phyloP scores from a whole-genome alignment of 441 rosid genomes.

The Eugenia klotzschiana region DNA sequence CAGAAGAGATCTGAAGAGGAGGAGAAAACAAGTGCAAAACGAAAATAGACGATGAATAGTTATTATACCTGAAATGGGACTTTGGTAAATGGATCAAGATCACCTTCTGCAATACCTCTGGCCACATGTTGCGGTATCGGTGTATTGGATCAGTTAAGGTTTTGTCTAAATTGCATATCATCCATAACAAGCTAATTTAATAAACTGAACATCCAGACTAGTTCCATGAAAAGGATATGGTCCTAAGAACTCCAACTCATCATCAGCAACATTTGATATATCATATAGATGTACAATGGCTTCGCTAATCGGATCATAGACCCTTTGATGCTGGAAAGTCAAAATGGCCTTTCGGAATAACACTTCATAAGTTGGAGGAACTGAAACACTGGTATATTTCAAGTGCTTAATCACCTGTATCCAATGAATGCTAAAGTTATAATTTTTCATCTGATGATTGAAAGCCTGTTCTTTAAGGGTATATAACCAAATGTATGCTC shows the following conservation, averaged over 20 bases:
- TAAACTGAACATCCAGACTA: neutral
- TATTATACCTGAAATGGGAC: constrained; percentile 57
- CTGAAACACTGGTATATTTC: constrained; percentile 55
- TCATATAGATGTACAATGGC: constrained; percentile 42
- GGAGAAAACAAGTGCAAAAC: neutral
- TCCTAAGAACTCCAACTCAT: constrained; percentile 66
- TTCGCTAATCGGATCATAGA: constrained; percentile 56
- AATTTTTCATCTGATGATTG: neutral
- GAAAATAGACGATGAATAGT: neutral
- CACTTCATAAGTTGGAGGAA: constrained; percentile 83
- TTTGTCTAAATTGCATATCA: neutral
- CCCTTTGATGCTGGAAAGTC: constrained; percentile 90
- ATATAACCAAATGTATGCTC: neutral
- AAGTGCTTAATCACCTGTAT: constrained; percentile 79
- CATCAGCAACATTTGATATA: constrained; percentile 28
- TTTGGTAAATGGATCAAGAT: constrained; percentile 80
- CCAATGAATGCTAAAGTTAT: constrained; percentile 1
- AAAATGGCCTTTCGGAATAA: constrained; percentile 68
- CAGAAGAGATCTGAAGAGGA: neutral
- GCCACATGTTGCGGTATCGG: constrained; percentile 56
- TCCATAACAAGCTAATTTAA: neutral
- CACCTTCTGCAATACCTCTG: constrained; percentile 74
- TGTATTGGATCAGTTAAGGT: constrained; percentile 47
- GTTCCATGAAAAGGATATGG: constrained; percentile 70
- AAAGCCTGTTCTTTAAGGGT: neutral